These are phyloP conservation scores for Sporothrix brunneoviolacea DNA, from an alignment of 2,329 filamentous ascomycete species.

Conservation along the genomic window DNA sequence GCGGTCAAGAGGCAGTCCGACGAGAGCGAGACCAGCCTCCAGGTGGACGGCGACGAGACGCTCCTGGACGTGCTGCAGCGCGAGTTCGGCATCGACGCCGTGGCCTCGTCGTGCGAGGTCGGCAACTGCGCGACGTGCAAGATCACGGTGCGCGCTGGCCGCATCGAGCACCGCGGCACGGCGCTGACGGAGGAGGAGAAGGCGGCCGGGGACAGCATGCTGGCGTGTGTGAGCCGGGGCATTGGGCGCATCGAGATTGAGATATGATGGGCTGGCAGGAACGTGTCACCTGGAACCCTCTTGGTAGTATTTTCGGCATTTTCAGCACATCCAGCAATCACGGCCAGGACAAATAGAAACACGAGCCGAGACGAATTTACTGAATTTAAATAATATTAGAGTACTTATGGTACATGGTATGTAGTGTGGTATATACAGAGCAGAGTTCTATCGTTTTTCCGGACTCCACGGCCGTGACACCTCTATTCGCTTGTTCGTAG, in stretches of 20 bases:
- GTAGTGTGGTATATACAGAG: no score
- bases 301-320: no score
- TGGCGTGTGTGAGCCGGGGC: conserved; percentile 48
- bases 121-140: conserved; percentile 50
- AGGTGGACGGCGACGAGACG: conserved; percentile 42
- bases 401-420: no score
- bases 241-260: conserved; percentile 43
- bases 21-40: conserved; percentile 31
- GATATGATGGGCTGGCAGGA: conserved; percentile 26
- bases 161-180: conserved; percentile 43
- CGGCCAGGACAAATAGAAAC: no score
- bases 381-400: no score
- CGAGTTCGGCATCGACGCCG: conserved; percentile 33
- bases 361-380: no score
- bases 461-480: no score
- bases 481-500: no score
- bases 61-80: conserved; percentile 41
- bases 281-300: no score
- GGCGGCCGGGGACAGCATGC: conserved; percentile 30
- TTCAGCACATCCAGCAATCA: no score
- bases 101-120: conserved; percentile 46
- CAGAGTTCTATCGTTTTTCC: no score
- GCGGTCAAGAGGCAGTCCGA: conserved; percentile 36
- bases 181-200: conserved; percentile 41
- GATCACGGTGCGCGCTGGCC: conserved; percentile 35